Base-by-base conservation (phyloP, 805 yeast genomes). In the Lipomyces chichibuensis region DNA sequence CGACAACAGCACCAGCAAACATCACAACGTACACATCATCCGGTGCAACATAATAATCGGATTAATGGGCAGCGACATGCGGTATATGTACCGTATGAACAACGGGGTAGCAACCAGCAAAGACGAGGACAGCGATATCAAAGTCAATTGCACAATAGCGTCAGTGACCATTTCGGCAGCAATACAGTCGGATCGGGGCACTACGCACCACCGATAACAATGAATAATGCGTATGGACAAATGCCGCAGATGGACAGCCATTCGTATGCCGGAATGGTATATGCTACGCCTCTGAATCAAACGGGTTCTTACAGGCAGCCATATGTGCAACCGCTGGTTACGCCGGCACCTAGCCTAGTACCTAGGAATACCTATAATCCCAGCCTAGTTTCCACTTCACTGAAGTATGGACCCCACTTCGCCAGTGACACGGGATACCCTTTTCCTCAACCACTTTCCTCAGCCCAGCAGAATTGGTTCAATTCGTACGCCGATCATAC, bases 101-200 rank as follows among this genome's bases (percentile, higher is more conserved):
- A 23, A 9, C n/a, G 27, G 49, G 23, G 23, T n/a, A 25, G 17
- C 33, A 9, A 23, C 32, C 43, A 33, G 39, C 49, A 23, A 37
- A 57, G 33, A 20, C 62, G 32, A 39, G 57, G 59, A 3, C 51
- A 37, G 17, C 37, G 25, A 13, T 43, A 25, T 23, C 58, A 9
- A 39, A n/a, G 39, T 23, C 60, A 46, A 55, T 33, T 29, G 25
- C 53, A 39, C 49, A 43, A 20, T 54, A 25, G 66, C 56, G 54
- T n/a, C 46, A 27, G 20, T 13, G 46, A 11, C 7, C 2, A 33
- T 23, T 25, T 14, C 25, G 32, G 32, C 17, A 46, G n/a, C 33
- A 59, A 23, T 11, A 27, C 35, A 20, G 23, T 8, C 23, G 35
- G 54, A 60, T 14, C 37, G 60, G 32, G 43, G 39, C 13, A 37